phyloP scores from a whole-genome alignment of 176 grass and related monocot species.

The Stipa capillata region DNA sequence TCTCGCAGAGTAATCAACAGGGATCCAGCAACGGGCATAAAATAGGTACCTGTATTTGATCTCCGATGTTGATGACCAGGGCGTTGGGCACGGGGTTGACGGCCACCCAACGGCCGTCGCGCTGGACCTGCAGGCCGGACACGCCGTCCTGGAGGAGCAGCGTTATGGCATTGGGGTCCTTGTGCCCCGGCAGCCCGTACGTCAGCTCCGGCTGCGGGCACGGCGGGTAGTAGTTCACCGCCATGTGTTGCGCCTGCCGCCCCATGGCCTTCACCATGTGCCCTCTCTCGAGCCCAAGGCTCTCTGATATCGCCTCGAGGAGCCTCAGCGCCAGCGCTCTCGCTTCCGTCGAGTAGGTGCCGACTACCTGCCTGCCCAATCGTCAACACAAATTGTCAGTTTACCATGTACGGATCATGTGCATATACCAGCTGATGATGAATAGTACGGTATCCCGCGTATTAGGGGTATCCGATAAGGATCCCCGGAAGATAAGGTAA shows the following conservation, averaged over 20 bases:
- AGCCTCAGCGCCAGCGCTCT: conserved; percentile 55
- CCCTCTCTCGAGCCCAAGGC: conserved; percentile 54
- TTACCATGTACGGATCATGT: too few relatives aligned
- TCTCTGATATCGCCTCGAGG: conserved; percentile 65
- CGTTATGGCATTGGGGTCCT: conserved; percentile 86
- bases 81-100: conserved; percentile 56
- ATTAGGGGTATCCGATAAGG: too few relatives aligned
- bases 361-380: conserved; percentile 43
- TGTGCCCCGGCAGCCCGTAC: conserved; percentile 77
- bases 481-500: too few relatives aligned
- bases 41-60: conserved; percentile 62
- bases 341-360: conserved; percentile 56
- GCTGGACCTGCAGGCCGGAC: conserved; percentile 65
- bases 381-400: not conserved
- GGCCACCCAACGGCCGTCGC: conserved; percentile 55
- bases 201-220: conserved; percentile 95
- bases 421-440: too few relatives aligned
- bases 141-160: conserved; percentile 88
- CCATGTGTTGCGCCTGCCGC: conserved; percentile 89
- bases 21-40: too few relatives aligned
- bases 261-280: conserved; percentile 85
- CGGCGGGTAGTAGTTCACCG: conserved; percentile 84
- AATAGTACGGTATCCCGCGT: too few relatives aligned
- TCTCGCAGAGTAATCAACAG: not conserved
- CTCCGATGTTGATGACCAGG: conserved; percentile 84